Base-by-base conservation (phyloP, 306 rosid species). In the Styphnolobium japonicum region DNA sequence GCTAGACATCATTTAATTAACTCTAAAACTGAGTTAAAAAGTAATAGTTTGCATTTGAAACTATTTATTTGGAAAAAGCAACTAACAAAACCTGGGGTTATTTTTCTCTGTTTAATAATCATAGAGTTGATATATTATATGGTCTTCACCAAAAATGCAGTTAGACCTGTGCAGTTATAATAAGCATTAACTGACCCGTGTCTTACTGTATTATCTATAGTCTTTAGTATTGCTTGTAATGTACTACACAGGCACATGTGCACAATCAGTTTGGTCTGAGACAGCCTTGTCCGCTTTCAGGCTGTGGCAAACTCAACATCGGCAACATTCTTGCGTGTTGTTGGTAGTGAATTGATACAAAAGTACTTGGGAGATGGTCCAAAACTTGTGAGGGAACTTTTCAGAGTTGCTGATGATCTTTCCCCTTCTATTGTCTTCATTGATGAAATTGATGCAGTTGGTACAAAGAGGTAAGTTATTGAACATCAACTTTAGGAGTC, bases 221-320 rank as follows among this genome's bases (percentile, higher is more conserved):
- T 37, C 40, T 22, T 27, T 25, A 25, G 62, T 70, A 34, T 62
- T 58, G 40, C 33, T 37, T 37, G 18, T 67, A 16, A 39, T 71
- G 52, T 64, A 36, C 56, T 73, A 3, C 25, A 3, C 56, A 25
- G 5, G 63, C 19, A 25, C 23, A 9, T 33, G 19, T 33, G 16
- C 51, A 36, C 42, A 66, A 25, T 15, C 51, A 18, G 29, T 65
- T 42, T 21, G 31, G 23, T 52, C 63, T 77, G 33, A 57, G 63
- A 43, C 16, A 65, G 65, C 18, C 22, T 71, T 79, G 15, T 74
- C 68, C 80, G 55, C 76, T 77, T 80, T 78, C 88, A 95, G 99
- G 99, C 99, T 3, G 99, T 95, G 29, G 99, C 99, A 16, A 95
- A 95, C 86, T 95, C 99, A 65, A 95, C 99, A 39, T 95, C 99